These are phyloP conservation scores for Populus tomentosa DNA, from an alignment of 441 rosid genomes.

Conservation along the genomic window DNA sequence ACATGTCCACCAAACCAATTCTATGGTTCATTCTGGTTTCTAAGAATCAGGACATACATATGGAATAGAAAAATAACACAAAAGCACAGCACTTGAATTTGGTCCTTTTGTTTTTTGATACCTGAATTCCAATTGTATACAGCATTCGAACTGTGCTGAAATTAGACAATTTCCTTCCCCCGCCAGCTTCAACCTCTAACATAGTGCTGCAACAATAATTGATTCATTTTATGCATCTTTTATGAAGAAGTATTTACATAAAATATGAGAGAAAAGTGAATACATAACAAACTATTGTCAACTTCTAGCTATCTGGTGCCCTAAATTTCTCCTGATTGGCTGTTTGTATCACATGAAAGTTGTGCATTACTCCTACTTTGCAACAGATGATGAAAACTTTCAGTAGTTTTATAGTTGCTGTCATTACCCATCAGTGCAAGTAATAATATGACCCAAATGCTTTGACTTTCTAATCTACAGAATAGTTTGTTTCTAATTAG, in stretches of 20 bases:
- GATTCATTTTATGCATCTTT: no score
- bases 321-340: background rate
- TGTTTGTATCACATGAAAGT: background rate
- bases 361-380: no score
- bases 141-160: conserved; percentile 77
- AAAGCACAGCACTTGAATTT: background rate
- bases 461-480: background rate
- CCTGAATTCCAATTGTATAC: conserved; percentile 88
- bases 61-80: background rate
- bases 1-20: background rate
- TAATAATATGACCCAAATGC: background rate
- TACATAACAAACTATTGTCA: no score
- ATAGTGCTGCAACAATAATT: conserved; percentile 51
- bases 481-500: background rate
- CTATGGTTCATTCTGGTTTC: background rate
- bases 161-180: conserved; percentile 86
- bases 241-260: background rate
- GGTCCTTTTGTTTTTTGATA: conserved; percentile 15
- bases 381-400: no score
- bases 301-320: background rate
- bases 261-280: background rate
- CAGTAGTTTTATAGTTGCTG: no score
- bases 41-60: background rate
- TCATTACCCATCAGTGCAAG: background rate
- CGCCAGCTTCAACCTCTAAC: conserved; percentile 89